Evolutionary conservation across 2,329 filamentous ascomycete genomes (phyloP).

Genomic region (Akanthomyces dipterigenus): DNA sequence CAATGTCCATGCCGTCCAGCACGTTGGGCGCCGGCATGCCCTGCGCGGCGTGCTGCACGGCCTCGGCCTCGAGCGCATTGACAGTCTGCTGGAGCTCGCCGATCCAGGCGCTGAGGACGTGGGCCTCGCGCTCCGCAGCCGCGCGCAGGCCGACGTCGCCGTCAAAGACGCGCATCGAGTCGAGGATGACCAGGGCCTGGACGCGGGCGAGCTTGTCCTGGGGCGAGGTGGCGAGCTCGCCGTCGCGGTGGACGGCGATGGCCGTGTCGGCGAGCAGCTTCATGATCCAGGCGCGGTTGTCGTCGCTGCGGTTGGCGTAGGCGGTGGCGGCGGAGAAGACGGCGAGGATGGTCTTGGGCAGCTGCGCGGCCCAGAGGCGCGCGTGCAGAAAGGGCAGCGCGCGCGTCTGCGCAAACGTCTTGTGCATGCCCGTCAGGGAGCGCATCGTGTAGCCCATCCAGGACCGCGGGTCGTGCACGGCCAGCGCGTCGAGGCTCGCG

Average conservation of each 20-base stretch:
- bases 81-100: constrained; percentile 26
- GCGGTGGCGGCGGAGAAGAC: constrained; percentile 34
- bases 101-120: constrained; percentile 30
- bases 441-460: constrained; percentile 29
- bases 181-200: constrained; percentile 35
- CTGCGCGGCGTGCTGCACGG: not conserved
- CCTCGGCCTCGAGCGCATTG: constrained; percentile 28
- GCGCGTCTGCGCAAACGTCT: constrained; percentile 28
- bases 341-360: constrained; percentile 33
- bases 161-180: constrained; percentile 37
- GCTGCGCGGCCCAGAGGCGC: constrained; percentile 32
- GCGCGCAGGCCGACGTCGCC: constrained; percentile 34
- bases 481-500: constrained; percentile 22
- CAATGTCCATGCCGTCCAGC: not conserved
- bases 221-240: constrained; percentile 24
- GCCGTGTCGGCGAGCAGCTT: constrained; percentile 32
- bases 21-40: constrained; percentile 3
- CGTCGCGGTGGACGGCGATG: constrained; percentile 29
- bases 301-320: constrained; percentile 29
- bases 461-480: constrained; percentile 30
- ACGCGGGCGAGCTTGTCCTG: constrained; percentile 35
- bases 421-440: constrained; percentile 26
- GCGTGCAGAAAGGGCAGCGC: constrained; percentile 37
- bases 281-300: constrained; percentile 34
- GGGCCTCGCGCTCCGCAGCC: constrained; percentile 33